phyloP scores from a whole-genome alignment of 352 stramenopile species.

The Phytophthora ohioensis region DNA sequence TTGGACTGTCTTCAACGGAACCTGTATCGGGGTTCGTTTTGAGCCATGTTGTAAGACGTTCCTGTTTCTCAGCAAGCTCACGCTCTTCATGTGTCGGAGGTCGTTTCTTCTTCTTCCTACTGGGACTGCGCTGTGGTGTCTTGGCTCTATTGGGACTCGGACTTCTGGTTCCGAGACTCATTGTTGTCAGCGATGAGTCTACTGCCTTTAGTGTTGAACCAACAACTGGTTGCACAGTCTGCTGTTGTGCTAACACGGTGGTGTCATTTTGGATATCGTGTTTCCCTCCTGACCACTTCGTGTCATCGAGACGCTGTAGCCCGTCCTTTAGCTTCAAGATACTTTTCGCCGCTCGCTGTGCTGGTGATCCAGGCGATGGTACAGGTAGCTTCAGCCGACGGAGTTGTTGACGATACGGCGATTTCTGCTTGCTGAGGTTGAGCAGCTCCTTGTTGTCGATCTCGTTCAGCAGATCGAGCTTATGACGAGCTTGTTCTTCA shows the following conservation, averaged over 20 bases:
- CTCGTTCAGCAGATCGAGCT: conserved; percentile 6
- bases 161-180: conserved; percentile 8
- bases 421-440: conserved; percentile 33
- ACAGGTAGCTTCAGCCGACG: conserved; percentile 19
- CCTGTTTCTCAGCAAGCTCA: conserved; percentile 28
- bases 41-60: conserved; percentile 31
- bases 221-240: conserved; percentile 1
- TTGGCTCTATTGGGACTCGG: conserved; percentile 6
- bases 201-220: conserved; percentile 5
- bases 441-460: conserved; percentile 16
- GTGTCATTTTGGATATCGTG: conserved; percentile 12
- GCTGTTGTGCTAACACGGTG: conserved; percentile 16
- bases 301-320: conserved; percentile 35
- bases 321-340: conserved; percentile 64
- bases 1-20: conserved; percentile 2
- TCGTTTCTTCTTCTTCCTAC: conserved; percentile 35
- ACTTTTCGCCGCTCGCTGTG: conserved; percentile 59
- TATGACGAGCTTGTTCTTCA: conserved; percentile 18
- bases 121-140: conserved; percentile 21
- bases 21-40: conserved; percentile 24
- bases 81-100: conserved; percentile 26
- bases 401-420: conserved; percentile 51
- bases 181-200: conserved; percentile 9
- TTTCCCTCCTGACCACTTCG: conserved; percentile 7
- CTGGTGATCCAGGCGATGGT: conserved; percentile 44